Evolutionary conservation across 2,329 filamentous ascomycete species (phyloP), one percentile per base, ranked within the genome.

Genomic region (Alternaria dauci): DNA sequence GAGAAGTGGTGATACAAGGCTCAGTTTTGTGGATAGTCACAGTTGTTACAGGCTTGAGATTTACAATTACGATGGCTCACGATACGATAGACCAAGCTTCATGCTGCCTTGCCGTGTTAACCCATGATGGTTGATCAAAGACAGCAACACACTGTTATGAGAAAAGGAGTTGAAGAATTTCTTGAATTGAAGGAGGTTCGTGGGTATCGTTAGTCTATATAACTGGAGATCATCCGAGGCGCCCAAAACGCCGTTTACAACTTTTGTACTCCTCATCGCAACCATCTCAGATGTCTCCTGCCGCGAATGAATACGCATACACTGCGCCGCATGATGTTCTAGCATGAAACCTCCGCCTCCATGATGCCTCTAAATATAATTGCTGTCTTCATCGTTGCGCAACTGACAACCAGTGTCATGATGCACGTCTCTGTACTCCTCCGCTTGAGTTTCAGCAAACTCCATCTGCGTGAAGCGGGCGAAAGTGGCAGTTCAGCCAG

Each of bases 111-210:
- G 2, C 20, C 30, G 16, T 9, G 5, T 9, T 50, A 25, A 12
- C 12, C 3, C 8, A 14, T 6, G 3, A n/a, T n/a, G 46, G 3
- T 36, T n/a, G 46, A n/a, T 26, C 2, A 1, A 5, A 48, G 30
- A n/a, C 12, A 5, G 32, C 18, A 25, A 32, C 7, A 23, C 28
- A 7, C 0, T 6, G 18, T 3, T 0, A 3, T 2, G n/a, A 23
- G 28, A 16, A 20, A 20, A 47, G 14, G 11, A 14, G 32, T 36
- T n/a, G 23, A 36, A 25, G 7, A 14, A 36, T 41, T 23, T 48
- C 23, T 48, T 18, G 4, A 25, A 16, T 48, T 36, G 20, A 50
- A 50, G 20, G 4, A 25, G 34, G 26, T n/a, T 38, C 32, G 20
- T 38, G 23, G 18, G 20, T 36, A 50, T 50, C 32, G 5, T 38